Conservation (phyloP, 2,329 filamentous ascomycete genomes). For the Monilinia aucupariae region DNA sequence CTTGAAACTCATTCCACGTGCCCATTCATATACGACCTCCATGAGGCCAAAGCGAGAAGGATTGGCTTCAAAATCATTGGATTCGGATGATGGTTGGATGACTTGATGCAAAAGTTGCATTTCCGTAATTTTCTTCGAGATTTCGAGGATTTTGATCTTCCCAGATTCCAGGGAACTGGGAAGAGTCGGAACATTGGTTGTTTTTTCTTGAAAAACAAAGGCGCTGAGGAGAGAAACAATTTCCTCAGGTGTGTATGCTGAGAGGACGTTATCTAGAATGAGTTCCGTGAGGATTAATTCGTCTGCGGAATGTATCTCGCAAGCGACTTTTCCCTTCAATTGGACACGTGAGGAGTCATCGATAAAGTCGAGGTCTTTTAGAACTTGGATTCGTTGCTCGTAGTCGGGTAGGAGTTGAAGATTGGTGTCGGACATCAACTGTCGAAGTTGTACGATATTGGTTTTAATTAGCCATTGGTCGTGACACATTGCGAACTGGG, state of each 20-base stretch:
- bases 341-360: constrained; percentile 82
- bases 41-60: constrained; percentile 82
- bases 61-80: constrained; percentile 82
- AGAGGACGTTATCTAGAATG: constrained; percentile 92
- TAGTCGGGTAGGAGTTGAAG: constrained; percentile 94
- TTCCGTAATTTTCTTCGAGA: constrained; percentile 87
- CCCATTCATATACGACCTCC: constrained; percentile 99
- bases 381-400: constrained; percentile 85
- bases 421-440: constrained; percentile 92
- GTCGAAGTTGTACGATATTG: constrained; percentile 80
- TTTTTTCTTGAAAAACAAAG: constrained; percentile 98
- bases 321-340: constrained; percentile 96
- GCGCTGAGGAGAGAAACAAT: constrained; percentile 89
- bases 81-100: constrained; percentile 81
- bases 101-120: constrained; percentile 89
- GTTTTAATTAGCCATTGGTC: constrained; percentile 96
- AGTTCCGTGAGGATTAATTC: constrained; percentile 94
- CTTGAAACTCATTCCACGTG: constrained; percentile 94
- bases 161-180: constrained; percentile 78
- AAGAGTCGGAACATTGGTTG: constrained; percentile 71
- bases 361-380: constrained; percentile 88
- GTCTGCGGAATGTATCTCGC: constrained; percentile 94
- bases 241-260: constrained; percentile 91
- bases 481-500: constrained; percentile 86
- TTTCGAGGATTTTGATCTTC: constrained; percentile 77